These are phyloP conservation scores for Pseudonitzschia multiseries DNA, from an alignment of 108 stramenopile species.

Conservation along the genomic window DNA sequence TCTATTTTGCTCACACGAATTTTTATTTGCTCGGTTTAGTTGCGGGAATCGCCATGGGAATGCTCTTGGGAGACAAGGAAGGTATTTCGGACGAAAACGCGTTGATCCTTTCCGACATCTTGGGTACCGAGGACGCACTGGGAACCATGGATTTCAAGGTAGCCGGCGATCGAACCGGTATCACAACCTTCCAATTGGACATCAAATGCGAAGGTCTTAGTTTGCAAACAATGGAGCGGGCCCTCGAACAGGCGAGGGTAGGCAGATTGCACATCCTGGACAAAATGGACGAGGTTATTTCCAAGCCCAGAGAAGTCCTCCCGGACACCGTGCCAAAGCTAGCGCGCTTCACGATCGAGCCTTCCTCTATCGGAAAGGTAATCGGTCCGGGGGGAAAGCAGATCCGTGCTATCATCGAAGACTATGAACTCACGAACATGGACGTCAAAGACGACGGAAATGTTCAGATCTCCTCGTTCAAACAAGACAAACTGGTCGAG, in stretches of 20 bases:
- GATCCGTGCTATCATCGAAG: conserved; percentile 84
- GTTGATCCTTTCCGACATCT: conserved; percentile 80
- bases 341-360: conserved; percentile 48
- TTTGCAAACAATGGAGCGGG: conserved; percentile 71
- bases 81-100: conserved; percentile 77
- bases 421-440: conserved; percentile 68
- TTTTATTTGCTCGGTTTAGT: conserved; percentile 15
- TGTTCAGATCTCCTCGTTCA: conserved; percentile 66
- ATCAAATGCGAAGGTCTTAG: conserved; percentile 91
- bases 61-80: conserved; percentile 65
- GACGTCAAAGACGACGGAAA: conserved; percentile 67
- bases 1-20: not conserved
- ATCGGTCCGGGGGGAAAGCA: conserved; percentile 89
- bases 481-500: conserved; percentile 59
- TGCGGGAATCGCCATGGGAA: conserved; percentile 89
- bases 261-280: conserved; percentile 77
- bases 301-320: conserved; percentile 47
- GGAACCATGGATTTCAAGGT: conserved; percentile 92
- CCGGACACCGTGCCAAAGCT: conserved; percentile 74
- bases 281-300: conserved; percentile 66
- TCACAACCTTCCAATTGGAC: conserved; percentile 92
- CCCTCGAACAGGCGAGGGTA: conserved; percentile 79
- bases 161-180: conserved; percentile 79
- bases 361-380: conserved; percentile 73
- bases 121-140: conserved; percentile 83